Percentiles rank a stretch among this genome's conserved stretches.
These are phyloP conservation scores for Solanum chmielewskii DNA, from an alignment of 257 asterid species.

Conservation along the genomic window DNA sequence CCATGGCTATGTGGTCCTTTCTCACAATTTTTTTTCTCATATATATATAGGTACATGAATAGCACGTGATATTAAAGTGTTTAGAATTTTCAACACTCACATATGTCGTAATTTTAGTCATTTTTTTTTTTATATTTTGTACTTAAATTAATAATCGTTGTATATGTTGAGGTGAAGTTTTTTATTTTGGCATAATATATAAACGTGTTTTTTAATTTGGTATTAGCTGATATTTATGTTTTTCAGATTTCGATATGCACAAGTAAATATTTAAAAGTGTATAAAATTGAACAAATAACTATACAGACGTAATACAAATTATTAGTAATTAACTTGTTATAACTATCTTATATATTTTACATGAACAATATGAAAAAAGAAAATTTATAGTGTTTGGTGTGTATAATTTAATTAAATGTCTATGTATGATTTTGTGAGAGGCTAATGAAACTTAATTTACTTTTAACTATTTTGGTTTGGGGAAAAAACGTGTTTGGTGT, in stretches of 20 bases:
- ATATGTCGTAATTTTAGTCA: background rate
- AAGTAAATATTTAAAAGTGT: background rate
- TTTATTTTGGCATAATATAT: background rate
- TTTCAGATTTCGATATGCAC: background rate
- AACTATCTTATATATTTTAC: background rate
- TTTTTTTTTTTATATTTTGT: background rate
- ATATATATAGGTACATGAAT: background rate
- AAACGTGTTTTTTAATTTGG: background rate
- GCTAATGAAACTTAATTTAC: background rate
- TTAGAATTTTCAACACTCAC: background rate
- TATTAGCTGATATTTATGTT: background rate
- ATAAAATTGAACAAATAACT: background rate
- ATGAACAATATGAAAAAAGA: background rate
- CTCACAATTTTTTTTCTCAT: background rate
- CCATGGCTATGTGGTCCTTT: constrained; percentile 12
- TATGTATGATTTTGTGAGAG: background rate
- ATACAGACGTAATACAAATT: background rate
- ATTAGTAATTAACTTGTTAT: background rate
- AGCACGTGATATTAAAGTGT: background rate
- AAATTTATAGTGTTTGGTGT: background rate
- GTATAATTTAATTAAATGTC: background rate
- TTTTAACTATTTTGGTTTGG: background rate
- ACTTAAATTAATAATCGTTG: background rate
- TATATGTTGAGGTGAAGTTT: background rate
- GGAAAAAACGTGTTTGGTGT: background rate